Percentiles rank a stretch among this genome's conserved stretches.
Conservation (phyloP, 2,329 filamentous ascomycete genomes). For the Periconia sp. region DNA sequence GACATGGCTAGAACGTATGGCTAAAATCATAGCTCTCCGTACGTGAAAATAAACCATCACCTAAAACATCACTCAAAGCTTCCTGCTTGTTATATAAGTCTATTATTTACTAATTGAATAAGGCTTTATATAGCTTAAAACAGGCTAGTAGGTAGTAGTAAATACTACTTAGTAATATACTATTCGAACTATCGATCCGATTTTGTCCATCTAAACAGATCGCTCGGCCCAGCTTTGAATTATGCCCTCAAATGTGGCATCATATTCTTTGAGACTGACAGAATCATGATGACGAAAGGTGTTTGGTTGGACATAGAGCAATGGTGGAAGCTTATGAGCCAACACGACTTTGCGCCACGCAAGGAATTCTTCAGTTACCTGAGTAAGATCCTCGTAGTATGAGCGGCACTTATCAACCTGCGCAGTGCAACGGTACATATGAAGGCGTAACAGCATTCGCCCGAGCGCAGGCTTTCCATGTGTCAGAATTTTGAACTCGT, state of each 20-base stretch:
- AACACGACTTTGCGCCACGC: constrained; percentile 15
- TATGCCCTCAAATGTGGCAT: constrained; percentile 8
- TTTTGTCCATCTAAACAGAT: no score
- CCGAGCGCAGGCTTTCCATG: constrained; percentile 17
- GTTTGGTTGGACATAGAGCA: constrained; percentile 19
- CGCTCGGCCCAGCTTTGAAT: constrained; percentile 19
- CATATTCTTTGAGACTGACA: constrained; percentile 16
- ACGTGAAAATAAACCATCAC: no score
- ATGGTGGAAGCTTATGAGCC: constrained; percentile 6
- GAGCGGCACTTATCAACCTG: constrained; percentile 14
- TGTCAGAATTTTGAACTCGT: constrained; percentile 15
- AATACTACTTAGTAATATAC: no score
- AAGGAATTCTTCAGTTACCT: constrained; percentile 13
- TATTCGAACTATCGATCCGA: no score
- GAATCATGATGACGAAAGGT: constrained; percentile 12
- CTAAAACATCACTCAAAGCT: no score
- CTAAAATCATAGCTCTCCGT: no score
- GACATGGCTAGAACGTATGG: no score
- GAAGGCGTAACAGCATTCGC: constrained; percentile 13
- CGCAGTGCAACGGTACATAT: constrained; percentile 22
- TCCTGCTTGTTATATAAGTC: no score
- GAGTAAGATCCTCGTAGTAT: constrained; percentile 18
- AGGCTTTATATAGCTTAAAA: no score
- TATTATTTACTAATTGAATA: no score
- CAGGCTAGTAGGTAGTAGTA: no score